Evolutionary conservation across 2,329 filamentous ascomycete species (phyloP), one percentile per base, ranked within the genome.

Genomic region (Alternaria novae-zelandiae): DNA sequence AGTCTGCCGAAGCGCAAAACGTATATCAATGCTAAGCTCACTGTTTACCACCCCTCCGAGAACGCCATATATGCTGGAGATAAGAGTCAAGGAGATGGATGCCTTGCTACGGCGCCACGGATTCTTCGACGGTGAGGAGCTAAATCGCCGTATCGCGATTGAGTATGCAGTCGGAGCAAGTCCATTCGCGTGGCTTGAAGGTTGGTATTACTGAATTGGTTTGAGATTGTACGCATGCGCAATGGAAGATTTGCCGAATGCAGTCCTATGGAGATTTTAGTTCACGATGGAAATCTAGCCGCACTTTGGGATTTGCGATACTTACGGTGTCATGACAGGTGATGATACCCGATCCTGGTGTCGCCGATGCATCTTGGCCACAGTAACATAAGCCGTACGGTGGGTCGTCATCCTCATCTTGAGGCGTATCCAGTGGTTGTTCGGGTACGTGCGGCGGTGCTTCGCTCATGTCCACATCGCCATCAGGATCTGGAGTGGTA

Each of bases 201-300:
- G 4, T 36, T 36, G 32, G 32, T 3, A 1, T 36, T 2, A 9
- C 4, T 36, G 4, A n/a, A n/a, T n/a, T n/a, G n/a, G n/a, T n/a
- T n/a, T n/a, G n/a, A n/a, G n/a, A n/a, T n/a, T n/a, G n/a, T n/a
- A n/a, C n/a, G 47, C 73, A 75, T 10, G 67, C 53, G 6, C 69
- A 44, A 23, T 75, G 73, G 53, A 72, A 75, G 9, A 58, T 54
- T 15, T 63, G 61, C 8, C 72, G 71, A 26, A 70, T 57, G 36
- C 73, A 75, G 36, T 68, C 59, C 72, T 75, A 15, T 30, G 1
- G 8, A 26, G 4, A 6, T 30, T 4, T 62, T 28, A 62, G 30
- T 23, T 32, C 2, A 20, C 3, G 5, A 30, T 12, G 28, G n/a
- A n/a, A n/a, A n/a, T n/a, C n/a, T n/a, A n/a, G n/a, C n/a, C n/a